Evolutionary conservation across 176 grass and related monocot species (phyloP), one percentile per base, ranked within the genome.

Genomic region (Stipa capillata): DNA sequence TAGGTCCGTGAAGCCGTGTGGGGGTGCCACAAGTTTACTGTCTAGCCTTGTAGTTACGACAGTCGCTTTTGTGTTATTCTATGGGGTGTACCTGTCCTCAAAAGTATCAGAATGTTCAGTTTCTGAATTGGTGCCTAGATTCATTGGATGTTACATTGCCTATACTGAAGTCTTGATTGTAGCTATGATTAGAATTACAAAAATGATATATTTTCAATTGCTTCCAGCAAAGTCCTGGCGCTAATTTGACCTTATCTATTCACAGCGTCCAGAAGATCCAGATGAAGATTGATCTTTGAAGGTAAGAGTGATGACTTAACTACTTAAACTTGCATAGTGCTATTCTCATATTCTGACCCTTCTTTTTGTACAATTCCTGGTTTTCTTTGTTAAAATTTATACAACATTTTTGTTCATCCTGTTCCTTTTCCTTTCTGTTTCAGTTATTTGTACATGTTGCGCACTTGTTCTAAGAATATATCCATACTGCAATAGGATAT

Each of bases 201-300:
- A 23, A 60, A 42, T 29, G 32, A 86, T 65, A 34, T 49, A 59
- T 35, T 62, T 69, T 31, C 42, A 76, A 17, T 72, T 88, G 37
- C 27, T 21, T 83, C 23, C 14, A 21, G 23, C 44, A 32, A 29
- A 58, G 18, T 68, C 42, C 28, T 41, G 9, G 16, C 31, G 36
- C 77, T 79, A 33, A 83, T 74, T 65, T 64, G 24, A 21, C 17
- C 17, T 69, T 73, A 16, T 88, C 33, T 83, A 37, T 45, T 79
- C 58, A 32, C 80, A 79, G 85, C 64, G 60, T 12, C 71, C 81
- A 54, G 81, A 73, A 14, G 80, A 83, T 35, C 67, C 56, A 14
- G 80, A 88, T 37, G 74, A 83, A 24, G 80, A 87, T 3, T 77
- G 16, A 65, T 78, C 48, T 40, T 64, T 48, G 29, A 79, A 72